Evolutionary conservation across 2,329 filamentous ascomycete species (phyloP).

Genomic region (Aspergillus intermedius): DNA sequence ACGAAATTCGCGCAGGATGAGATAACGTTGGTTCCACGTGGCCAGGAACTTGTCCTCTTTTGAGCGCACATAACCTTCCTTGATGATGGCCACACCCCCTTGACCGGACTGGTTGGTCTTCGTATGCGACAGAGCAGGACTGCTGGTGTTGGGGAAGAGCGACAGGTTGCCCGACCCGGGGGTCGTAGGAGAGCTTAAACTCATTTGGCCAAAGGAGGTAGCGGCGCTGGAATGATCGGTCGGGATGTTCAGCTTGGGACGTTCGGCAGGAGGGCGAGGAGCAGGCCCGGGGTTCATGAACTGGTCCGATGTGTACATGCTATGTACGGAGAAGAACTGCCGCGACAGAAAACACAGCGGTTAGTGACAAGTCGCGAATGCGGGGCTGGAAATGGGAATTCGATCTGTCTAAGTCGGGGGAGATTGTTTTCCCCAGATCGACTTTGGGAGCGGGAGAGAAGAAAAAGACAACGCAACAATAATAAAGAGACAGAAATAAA

Average conservation of each 20-base stretch:
- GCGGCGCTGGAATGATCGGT: constrained; percentile 61
- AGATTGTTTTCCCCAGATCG: too few relatives aligned
- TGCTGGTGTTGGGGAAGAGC: constrained; percentile 62
- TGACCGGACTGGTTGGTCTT: constrained; percentile 55
- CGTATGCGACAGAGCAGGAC: constrained; percentile 59
- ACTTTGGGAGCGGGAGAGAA: too few relatives aligned
- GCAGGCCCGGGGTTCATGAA: constrained; percentile 98
- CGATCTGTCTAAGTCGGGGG: not conserved
- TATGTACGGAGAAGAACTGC: not conserved
- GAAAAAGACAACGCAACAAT: not conserved
- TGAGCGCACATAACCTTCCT: constrained; percentile 50
- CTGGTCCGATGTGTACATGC: constrained; percentile 55
- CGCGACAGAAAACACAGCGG: not conserved
- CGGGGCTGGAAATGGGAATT: not conserved
- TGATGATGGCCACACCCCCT: constrained; percentile 66
- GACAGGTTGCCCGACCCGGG: constrained; percentile 49
- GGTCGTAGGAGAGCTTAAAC: constrained; percentile 59
- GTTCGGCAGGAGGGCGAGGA: constrained; percentile 78
- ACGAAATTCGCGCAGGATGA: constrained; percentile 86
- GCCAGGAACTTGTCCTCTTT: constrained; percentile 77
- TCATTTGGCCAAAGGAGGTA: constrained; percentile 64
- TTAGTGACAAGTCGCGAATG: not conserved
- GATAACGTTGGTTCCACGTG: constrained; percentile 86
- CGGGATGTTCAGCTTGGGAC: constrained; percentile 72
- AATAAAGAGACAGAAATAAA: not conserved